Evolutionary conservation across 495 filamentous ascomycete genomes (phyloP), one percentile per base, ranked within the genome.

Genomic region (Neurospora sp.): DNA sequence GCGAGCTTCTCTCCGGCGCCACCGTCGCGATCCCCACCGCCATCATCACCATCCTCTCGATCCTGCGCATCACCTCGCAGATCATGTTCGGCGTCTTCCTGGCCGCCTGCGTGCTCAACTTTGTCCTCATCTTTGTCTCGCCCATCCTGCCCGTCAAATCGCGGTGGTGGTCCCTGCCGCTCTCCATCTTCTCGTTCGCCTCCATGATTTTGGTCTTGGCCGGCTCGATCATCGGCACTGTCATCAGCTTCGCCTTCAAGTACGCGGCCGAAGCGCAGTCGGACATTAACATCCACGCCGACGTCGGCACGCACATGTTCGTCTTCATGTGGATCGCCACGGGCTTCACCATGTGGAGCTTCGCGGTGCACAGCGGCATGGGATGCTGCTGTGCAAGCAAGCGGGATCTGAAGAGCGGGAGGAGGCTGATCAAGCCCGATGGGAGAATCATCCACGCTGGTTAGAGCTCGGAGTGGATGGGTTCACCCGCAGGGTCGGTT

Each of bases 71-170:
- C n/a, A 92, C 91, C n/a, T 94, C 89, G 5, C 88, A 94, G 75
- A 89, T 91, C 85, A 97, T 98, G 94, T 97, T 96, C 79, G 94
- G 87, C 70, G 89, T 95, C 80, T 97, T 96, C 84, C 77, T 98
- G 8, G 85, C 89, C 1, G 89, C 89, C 10, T 81, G 88, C 48
- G 84, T 91, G 70, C 83, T 96, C 70, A 88, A 86, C 75, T 89
- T 91, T 70, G 76, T 95, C 70, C 83, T 91, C 74, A 77, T 87
- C 35, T 74, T 82, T 41, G 69, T 80, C 27, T 78, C 83, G 2
- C 82, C 82, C 5, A 18, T 65, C 53, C 70, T 86, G 1, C 84
- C 81, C 73, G 69, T 85, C 37, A 77, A 76, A 38, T 83, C 85
- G 39, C 82, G 82, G 39, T 86, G 84, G 84, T 83, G 82, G 81